A percentile compares a stretch with the other conserved stretches of the same genome.
Conservation (phyloP, 306 rosid genomes). For the Malus orientalis region DNA sequence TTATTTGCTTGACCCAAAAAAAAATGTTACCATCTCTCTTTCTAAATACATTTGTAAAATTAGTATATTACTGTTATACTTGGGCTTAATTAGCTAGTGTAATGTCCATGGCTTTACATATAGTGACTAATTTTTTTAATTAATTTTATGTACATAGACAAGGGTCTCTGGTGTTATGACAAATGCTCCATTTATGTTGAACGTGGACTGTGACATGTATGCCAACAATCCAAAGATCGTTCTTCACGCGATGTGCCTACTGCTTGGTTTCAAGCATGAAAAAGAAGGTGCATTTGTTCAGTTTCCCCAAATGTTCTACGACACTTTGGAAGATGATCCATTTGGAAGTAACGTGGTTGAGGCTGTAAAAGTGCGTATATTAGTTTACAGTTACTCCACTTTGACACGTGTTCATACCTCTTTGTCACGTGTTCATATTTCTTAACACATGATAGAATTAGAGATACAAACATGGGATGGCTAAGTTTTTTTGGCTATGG, state of each 20-base stretch:
- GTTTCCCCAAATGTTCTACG: conserved; percentile 44
- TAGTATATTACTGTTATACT: too few relatives aligned
- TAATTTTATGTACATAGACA: conserved; percentile 17
- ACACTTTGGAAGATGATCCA: conserved; percentile 53
- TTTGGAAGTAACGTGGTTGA: conserved; percentile 32
- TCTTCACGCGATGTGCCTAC: conserved; percentile 37
- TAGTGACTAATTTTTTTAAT: neutral
- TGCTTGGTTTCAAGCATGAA: conserved; percentile 33
- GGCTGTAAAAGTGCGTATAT: conserved; percentile 18
- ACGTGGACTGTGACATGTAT: conserved; percentile 68
- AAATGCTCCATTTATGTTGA: conserved; percentile 57
- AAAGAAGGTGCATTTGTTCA: conserved; percentile 47
- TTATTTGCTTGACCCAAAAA: neutral
- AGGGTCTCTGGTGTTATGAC: conserved; percentile 67
- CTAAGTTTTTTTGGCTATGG: too few relatives aligned
- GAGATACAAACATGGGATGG: too few relatives aligned
- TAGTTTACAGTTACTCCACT: neutral
- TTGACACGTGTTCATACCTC: too few relatives aligned
- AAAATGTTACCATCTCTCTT: neutral
- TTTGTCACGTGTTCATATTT: too few relatives aligned
- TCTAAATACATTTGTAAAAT: neutral
- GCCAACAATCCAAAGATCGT: conserved; percentile 43
- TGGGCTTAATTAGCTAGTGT: too few relatives aligned
- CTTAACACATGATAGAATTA: too few relatives aligned
- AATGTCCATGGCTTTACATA: neutral